Conservation (phyloP, 116 monocot genomes). For the Papilionanthe hybrid region DNA sequence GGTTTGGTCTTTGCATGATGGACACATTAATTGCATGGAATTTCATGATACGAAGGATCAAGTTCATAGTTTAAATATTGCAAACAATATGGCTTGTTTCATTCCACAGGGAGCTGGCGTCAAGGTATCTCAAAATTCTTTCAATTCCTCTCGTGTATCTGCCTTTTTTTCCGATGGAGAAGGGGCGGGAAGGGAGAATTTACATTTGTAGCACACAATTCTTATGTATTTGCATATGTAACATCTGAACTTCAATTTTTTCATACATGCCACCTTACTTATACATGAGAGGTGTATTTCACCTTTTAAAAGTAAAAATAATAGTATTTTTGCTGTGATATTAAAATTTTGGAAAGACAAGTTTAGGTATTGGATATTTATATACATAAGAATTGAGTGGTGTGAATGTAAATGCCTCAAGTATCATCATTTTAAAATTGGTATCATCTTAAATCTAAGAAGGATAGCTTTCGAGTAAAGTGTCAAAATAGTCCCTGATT, state of each 20-base stretch:
- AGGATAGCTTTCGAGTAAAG: not conserved
- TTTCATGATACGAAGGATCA: constrained; percentile 49
- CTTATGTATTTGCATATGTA: too few relatives aligned
- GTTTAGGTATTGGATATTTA: too few relatives aligned
- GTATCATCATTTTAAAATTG: not conserved
- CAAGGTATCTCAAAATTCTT: constrained; percentile 24
- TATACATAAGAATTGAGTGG: too few relatives aligned
- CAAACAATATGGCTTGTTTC: constrained; percentile 42
- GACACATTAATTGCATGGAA: constrained; percentile 29
- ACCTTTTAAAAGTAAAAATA: too few relatives aligned
- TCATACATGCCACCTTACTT: too few relatives aligned
- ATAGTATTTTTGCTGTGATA: too few relatives aligned
- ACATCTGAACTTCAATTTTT: too few relatives aligned
- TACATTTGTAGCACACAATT: too few relatives aligned
- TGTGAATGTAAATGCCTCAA: not conserved
- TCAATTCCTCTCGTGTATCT: not conserved
- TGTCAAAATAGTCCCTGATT: too few relatives aligned
- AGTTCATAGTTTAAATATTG: constrained; percentile 31
- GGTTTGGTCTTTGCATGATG: constrained; percentile 38
- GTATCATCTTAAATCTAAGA: not conserved
- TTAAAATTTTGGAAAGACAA: too few relatives aligned
- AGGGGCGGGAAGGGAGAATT: too few relatives aligned
- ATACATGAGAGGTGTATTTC: too few relatives aligned
- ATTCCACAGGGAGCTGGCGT: constrained; percentile 47
- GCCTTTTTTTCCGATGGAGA: not conserved